Percentiles rank a stretch among this genome's conserved stretches.
Evolutionary conservation across 371 early-diverging fungal genomes (phyloP).

Genomic region (Saksenaea vasiformis): DNA sequence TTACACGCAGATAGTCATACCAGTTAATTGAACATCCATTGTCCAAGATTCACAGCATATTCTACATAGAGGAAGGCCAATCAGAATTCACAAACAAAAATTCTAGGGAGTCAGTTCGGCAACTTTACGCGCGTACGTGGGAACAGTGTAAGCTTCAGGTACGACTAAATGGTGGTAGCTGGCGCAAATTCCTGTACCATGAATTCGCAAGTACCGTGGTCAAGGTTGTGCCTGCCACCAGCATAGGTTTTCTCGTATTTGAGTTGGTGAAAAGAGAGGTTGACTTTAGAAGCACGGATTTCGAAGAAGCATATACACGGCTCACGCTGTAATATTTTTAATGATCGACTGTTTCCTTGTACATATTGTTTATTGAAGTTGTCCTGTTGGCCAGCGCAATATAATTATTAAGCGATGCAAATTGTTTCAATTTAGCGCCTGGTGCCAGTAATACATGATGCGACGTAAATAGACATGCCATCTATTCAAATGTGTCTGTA

Average conservation of each 20-base stretch:
- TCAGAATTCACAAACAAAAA: slow-evolving; percentile 49
- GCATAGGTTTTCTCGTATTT: slow-evolving; percentile 73
- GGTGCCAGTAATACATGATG: too few relatives aligned
- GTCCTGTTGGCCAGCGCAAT: too few relatives aligned
- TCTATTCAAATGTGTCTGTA: too few relatives aligned
- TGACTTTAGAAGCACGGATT: slow-evolving; percentile 49
- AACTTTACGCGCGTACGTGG: slow-evolving; percentile 58
- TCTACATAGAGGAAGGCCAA: slow-evolving; percentile 69
- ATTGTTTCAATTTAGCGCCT: too few relatives aligned
- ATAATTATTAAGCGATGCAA: too few relatives aligned
- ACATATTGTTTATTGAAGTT: too few relatives aligned
- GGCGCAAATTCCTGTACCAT: slow-evolving; percentile 61
- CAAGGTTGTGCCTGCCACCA: slow-evolving; percentile 73
- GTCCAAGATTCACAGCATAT: slow-evolving; percentile 69
- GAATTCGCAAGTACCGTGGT: slow-evolving; percentile 68
- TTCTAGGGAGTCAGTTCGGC: slow-evolving; percentile 31
- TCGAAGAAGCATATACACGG: slow-evolving; percentile 20
- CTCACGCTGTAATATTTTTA: neutral
- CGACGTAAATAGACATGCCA: too few relatives aligned
- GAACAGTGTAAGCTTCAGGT: slow-evolving; percentile 54
- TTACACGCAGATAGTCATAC: slow-evolving; percentile 52
- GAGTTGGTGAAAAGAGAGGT: slow-evolving; percentile 70
- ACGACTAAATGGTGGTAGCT: slow-evolving; percentile 46
- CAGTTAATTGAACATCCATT: slow-evolving; percentile 75
- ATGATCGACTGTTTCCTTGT: neutral